These are phyloP conservation scores for Porcisia hertigi DNA, from an alignment of 208 protist species.

Conservation along the genomic window DNA sequence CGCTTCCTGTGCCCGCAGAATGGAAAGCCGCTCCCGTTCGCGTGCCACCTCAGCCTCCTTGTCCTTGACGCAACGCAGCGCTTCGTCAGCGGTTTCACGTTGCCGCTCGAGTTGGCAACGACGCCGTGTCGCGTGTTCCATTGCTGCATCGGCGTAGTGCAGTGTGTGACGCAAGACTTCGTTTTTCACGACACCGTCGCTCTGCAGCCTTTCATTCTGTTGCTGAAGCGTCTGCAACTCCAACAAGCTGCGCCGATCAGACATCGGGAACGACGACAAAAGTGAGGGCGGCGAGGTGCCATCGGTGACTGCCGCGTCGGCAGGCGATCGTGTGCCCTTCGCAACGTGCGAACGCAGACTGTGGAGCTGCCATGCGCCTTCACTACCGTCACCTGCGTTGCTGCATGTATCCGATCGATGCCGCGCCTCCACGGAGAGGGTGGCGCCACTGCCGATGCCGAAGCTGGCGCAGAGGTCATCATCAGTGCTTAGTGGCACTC, in stretches of 20 bases:
- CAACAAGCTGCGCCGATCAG: conserved; percentile 41
- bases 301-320: not conserved
- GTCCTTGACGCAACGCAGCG: conserved; percentile 31
- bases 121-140: conserved; percentile 31
- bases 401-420: not conserved
- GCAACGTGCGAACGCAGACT: not conserved
- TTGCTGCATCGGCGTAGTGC: conserved; percentile 33
- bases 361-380: not conserved
- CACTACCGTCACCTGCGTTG: not conserved
- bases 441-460: conserved; percentile 62
- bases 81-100: conserved; percentile 37
- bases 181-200: conserved; percentile 31
- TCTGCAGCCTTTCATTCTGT: conserved; percentile 43
- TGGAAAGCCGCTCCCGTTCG: conserved; percentile 37
- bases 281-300: not conserved
- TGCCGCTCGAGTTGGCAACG: conserved; percentile 38
- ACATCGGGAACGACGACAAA: conserved; percentile 21
- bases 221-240: conserved; percentile 73
- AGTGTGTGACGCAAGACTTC: conserved; percentile 39
- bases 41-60: conserved; percentile 33
- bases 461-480: conserved; percentile 45
- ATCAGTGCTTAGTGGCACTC: conserved; percentile 48
- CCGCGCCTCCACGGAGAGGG: conserved; percentile 50
- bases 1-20: conserved; percentile 40
- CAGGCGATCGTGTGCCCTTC: not conserved